These are phyloP conservation scores for Lipomyces spencermartinsiae DNA, from an alignment of 805 yeast species.

Conservation along the genomic window DNA sequence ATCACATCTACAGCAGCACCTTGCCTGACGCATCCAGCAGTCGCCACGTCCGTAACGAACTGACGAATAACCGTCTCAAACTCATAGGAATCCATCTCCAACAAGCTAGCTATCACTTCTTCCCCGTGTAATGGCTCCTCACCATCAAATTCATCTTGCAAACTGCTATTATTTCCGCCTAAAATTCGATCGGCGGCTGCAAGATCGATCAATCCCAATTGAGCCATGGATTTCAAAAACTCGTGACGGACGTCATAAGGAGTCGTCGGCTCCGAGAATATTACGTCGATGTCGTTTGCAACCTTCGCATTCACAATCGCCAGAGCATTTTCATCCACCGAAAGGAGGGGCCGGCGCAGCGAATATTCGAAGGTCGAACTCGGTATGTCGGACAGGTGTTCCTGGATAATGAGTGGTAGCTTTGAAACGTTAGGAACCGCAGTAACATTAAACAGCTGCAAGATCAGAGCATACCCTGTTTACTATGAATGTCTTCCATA, in stretches of 20 bases:
- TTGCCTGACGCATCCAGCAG: slow-evolving; percentile 22
- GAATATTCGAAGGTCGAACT: slow-evolving; percentile 30
- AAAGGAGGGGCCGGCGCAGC: slow-evolving; percentile 27
- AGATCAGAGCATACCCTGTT: slow-evolving; percentile 20
- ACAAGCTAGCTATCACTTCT: background rate
- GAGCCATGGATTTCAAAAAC: slow-evolving; percentile 54
- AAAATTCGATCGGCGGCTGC: slow-evolving; percentile 43
- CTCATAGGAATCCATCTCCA: slow-evolving; percentile 44
- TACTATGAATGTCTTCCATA: slow-evolving; percentile 33
- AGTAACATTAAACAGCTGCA: background rate
- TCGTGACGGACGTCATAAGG: slow-evolving; percentile 58
- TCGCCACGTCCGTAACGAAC: slow-evolving; percentile 42
- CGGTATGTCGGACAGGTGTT: slow-evolving; percentile 17
- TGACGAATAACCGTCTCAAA: slow-evolving; percentile 39
- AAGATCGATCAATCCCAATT: slow-evolving; percentile 51
- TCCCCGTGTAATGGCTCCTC: background rate
- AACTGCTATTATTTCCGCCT: slow-evolving; percentile 27
- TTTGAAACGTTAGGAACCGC: background rate
- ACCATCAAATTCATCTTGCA: slow-evolving; percentile 16
- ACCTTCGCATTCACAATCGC: slow-evolving; percentile 23
- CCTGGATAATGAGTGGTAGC: slow-evolving; percentile 22
- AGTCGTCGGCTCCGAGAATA: slow-evolving; percentile 59
- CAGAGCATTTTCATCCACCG: slow-evolving; percentile 27
- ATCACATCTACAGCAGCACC: slow-evolving; percentile 20
- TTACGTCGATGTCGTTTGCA: slow-evolving; percentile 49